phyloP scores from a whole-genome alignment of 805 yeast species.

The Yarrowia yakushimensis region DNA sequence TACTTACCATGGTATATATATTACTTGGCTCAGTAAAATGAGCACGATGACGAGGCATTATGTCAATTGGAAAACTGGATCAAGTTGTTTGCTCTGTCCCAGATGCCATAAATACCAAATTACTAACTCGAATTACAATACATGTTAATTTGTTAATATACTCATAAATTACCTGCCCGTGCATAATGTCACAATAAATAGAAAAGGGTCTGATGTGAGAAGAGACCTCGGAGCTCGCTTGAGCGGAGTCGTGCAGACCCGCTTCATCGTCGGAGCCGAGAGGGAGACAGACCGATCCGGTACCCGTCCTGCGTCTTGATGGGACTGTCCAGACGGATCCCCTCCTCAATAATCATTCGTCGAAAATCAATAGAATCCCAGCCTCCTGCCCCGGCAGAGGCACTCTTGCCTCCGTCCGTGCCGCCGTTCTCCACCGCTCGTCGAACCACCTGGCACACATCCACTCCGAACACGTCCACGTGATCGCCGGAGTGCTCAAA shows the following conservation, averaged over 20 bases:
- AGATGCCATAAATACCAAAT: too few relatives aligned
- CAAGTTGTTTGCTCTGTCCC: too few relatives aligned
- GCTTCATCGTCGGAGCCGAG: not conserved
- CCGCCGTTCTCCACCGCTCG: slow-evolving; percentile 42
- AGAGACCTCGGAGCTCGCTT: not conserved
- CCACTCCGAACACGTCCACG: slow-evolving; percentile 52
- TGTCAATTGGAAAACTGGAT: too few relatives aligned
- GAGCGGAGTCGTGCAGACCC: not conserved
- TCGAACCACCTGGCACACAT: slow-evolving; percentile 48
- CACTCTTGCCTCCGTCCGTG: not conserved
- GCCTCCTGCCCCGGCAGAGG: not conserved
- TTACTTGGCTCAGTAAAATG: too few relatives aligned
- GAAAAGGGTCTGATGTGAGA: slow-evolving; percentile 15
- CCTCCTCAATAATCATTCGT: slow-evolving; percentile 23
- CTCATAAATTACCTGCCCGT: slow-evolving; percentile 20
- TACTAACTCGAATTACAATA: not conserved
- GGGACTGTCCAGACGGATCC: slow-evolving; percentile 19
- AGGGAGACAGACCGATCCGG: slow-evolving; percentile 14
- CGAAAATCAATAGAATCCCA: slow-evolving; percentile 25
- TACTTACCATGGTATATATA: too few relatives aligned
- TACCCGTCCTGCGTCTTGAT: slow-evolving; percentile 22
- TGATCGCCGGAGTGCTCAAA: slow-evolving; percentile 15
- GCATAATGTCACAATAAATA: slow-evolving; percentile 18
- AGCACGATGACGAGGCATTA: too few relatives aligned
- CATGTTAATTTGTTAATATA: slow-evolving; percentile 4